Base-by-base conservation (phyloP, 1,284 basidiomycete genomes). In the Phylloporus gajari region DNA sequence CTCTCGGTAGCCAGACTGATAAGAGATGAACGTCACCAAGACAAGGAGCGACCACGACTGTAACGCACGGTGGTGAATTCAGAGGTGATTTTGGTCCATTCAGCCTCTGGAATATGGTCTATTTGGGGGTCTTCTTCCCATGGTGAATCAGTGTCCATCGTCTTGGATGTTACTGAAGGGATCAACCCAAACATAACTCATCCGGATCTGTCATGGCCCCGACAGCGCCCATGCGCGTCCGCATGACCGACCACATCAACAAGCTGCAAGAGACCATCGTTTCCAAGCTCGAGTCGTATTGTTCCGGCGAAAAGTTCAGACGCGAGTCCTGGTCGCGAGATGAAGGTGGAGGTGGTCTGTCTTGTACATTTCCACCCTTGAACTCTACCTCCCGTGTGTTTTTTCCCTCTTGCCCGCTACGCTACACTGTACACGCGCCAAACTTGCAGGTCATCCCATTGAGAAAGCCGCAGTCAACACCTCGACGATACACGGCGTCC, bases 401-500 rank as follows among this genome's bases (percentile, higher is more conserved):
- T 56, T 35, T 6, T 25, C 46, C 11, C 7, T 27, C 38, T 42
- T 11, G 27, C 48, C 6, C 15, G 13, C 5, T 5, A n/a, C n/a
- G n/a, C 25, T 17, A 15, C 27, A 13, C 17, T 12, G 25, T 5
- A 15, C 25, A 42, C 17, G 12, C 19, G 32, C 35, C 25, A 38
- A 40, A 53, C 25, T 35, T 19, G 48, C 25, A 61, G 73, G 76
- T 2, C 85, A 89, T 1, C 87, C 95, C n/a, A 93, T 99, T 78
- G 97, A 99, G 82, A 99, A 98, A 83, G 97, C 93, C 2, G 97
- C 96, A 2, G 95, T 98, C 72, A 98, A 98, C 85, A 93, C 97
- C 77, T 95, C 94, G 40, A 88, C 97, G 78, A 95, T 98, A 3
- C 91, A 97, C 81, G 96, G 96, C n/a, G 87, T 86, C 53, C 90